phyloP scores from a whole-genome alignment of 163 green algal genomes.

The Coccomyxa subellipsoidea region DNA sequence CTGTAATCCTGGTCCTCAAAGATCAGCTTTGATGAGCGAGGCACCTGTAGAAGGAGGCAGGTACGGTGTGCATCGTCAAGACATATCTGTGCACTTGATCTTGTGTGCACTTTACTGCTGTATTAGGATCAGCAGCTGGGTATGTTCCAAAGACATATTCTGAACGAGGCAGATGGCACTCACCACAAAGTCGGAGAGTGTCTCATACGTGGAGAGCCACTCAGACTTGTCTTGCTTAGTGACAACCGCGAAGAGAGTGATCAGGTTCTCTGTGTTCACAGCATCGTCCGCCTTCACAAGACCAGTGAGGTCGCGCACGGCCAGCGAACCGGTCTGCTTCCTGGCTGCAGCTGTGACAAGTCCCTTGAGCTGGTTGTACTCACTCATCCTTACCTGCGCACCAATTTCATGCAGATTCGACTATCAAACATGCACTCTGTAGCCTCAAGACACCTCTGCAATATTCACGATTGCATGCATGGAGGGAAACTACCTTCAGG shows the following conservation, averaged over 20 bases:
- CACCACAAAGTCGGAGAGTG: slow-evolving; percentile 87
- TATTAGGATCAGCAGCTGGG: too few species aligned
- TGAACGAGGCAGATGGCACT: too few species aligned
- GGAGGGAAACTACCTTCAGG: slow-evolving; percentile 95
- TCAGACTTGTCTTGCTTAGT: slow-evolving; percentile 74
- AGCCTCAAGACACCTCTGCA: too few species aligned
- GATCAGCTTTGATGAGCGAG: slow-evolving; percentile 70
- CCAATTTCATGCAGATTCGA: too few species aligned
- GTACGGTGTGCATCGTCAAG: too few species aligned
- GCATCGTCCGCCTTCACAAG: slow-evolving; percentile 63
- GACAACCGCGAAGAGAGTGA: slow-evolving; percentile 88
- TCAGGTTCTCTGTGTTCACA: slow-evolving; percentile 90
- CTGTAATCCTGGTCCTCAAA: slow-evolving; percentile 89
- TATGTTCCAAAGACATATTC: too few species aligned
- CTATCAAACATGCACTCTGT: too few species aligned
- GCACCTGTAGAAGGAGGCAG: slow-evolving; percentile 58
- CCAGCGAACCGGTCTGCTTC: slow-evolving; percentile 84
- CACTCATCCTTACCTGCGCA: slow-evolving; percentile 73
- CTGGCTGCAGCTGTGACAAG: slow-evolving; percentile 69
- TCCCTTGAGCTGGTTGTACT: slow-evolving; percentile 86
- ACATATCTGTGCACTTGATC: too few species aligned
- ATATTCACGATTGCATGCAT: too few species aligned
- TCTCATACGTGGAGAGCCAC: slow-evolving; percentile 86
- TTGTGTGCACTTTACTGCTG: too few species aligned
- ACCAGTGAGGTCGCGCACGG: slow-evolving; percentile 71